A percentile compares a stretch with the other conserved stretches of the same genome.
phyloP scores from a whole-genome alignment of 345 rosid genomes.

The Pistacia integerrima region DNA sequence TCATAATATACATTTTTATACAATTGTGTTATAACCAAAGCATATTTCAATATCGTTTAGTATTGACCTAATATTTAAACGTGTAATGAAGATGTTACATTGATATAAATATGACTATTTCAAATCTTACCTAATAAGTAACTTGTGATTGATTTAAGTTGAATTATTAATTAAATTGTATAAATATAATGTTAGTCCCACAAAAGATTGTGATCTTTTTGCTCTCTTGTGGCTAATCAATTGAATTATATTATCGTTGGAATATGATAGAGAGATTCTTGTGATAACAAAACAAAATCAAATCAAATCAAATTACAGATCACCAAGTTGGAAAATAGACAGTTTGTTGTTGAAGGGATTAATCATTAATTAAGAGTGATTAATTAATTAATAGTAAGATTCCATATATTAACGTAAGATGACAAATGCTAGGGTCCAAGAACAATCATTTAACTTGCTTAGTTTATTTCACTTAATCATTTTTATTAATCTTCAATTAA shows the following conservation, averaged over 20 bases:
- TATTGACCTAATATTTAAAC: no score
- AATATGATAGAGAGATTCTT: not conserved
- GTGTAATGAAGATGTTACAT: no score
- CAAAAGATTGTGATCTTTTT: constrained; percentile 20
- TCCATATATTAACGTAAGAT: not conserved
- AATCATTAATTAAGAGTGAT: no score
- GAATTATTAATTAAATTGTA: not conserved
- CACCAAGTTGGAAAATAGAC: constrained; percentile 5
- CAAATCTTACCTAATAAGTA: not conserved
- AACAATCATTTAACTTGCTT: not conserved
- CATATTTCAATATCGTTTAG: no score
- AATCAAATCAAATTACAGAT: not conserved
- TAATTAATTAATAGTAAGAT: not conserved
- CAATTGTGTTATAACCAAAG: no score
- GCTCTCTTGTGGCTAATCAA: not conserved
- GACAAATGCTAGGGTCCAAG: not conserved
- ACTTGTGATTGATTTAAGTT: not conserved
- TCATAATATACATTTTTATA: no score
- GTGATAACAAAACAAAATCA: not conserved
- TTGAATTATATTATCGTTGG: not conserved
- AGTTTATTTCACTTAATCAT: not conserved
- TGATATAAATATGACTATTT: no score
- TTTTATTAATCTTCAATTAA: no score
- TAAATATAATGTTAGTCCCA: not conserved
- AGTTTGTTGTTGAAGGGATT: not conserved